These are phyloP conservation scores for Ulvella scutata DNA, from an alignment of 139 green algal genomes.

Conservation along the genomic window DNA sequence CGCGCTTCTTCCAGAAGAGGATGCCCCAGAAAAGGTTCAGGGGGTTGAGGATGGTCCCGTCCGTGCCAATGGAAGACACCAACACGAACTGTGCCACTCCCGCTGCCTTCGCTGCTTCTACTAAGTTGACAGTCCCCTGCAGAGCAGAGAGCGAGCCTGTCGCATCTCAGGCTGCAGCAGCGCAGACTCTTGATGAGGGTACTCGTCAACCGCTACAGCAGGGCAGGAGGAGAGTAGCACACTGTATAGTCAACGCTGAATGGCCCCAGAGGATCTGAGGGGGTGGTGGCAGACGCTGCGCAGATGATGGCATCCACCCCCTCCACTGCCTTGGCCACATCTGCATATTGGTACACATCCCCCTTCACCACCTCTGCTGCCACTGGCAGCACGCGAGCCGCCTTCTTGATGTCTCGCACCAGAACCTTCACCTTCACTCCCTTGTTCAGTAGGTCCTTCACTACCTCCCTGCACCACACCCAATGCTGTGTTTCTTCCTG, in stretches of 20 bases:
- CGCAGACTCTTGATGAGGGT: not conserved
- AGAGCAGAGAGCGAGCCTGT: not conserved
- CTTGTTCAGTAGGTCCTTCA: constrained; percentile 21
- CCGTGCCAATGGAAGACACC: constrained; percentile 49
- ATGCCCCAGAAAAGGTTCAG: constrained; percentile 69
- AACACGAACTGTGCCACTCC: constrained; percentile 44
- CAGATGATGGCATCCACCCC: constrained; percentile 38
- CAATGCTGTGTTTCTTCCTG: too few species aligned
- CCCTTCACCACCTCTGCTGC: constrained; percentile 18
- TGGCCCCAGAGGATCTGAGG: constrained; percentile 42
- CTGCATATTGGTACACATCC: constrained; percentile 45
- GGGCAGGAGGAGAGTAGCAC: not conserved
- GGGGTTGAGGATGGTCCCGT: constrained; percentile 50
- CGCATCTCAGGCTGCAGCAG: not conserved
- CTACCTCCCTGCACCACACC: constrained; percentile 16
- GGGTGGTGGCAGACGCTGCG: constrained; percentile 36
- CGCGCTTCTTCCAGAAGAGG: constrained; percentile 64
- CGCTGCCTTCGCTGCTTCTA: constrained; percentile 32
- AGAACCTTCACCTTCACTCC: constrained; percentile 36
- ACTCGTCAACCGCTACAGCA: too few species aligned
- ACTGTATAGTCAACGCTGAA: constrained; percentile 48
- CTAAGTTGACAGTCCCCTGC: constrained; percentile 56
- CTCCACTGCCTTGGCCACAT: constrained; percentile 28
- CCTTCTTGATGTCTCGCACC: constrained; percentile 29
- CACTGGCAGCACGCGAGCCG: constrained; percentile 14